Evolutionary conservation across 1,139 yeast genomes (phyloP).

Genomic region (Schwanniomyces etchellsii): DNA sequence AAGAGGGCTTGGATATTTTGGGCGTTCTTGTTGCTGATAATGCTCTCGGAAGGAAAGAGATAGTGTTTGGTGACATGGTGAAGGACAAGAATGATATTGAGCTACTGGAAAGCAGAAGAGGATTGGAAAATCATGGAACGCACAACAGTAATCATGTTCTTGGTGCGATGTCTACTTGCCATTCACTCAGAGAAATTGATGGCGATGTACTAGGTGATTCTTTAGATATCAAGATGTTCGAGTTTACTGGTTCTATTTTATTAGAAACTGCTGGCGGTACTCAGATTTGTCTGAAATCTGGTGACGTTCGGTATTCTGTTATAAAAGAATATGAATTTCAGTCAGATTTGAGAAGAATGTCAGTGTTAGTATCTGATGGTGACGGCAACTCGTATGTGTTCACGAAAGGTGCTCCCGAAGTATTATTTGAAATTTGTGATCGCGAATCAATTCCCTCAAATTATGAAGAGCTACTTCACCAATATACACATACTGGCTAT

Average conservation of each 20-base stretch:
- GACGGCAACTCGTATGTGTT: constrained; percentile 41
- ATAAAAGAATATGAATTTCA: constrained; percentile 78
- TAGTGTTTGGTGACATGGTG: constrained; percentile 43
- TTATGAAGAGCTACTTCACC: constrained; percentile 67
- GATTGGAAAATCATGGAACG: constrained; percentile 7
- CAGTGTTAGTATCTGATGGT: constrained; percentile 56
- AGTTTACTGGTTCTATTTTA: constrained; percentile 37
- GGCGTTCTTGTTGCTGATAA: constrained; percentile 70
- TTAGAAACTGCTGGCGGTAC: constrained; percentile 23
- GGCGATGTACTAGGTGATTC: constrained; percentile 89
- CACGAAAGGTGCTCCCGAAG: constrained; percentile 97
- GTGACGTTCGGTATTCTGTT: constrained; percentile 41
- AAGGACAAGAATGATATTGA: constrained; percentile 37
- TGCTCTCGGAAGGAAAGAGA: constrained; percentile 47
- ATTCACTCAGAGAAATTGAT: constrained; percentile 76
- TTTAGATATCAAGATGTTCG: constrained; percentile 87
- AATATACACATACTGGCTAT: constrained; percentile 88
- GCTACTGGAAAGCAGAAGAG: constrained; percentile 42
- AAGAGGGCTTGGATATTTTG: constrained; percentile 89
- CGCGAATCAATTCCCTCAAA: constrained; percentile 67
- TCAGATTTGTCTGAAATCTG: not conserved
- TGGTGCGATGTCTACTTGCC: constrained; percentile 75
- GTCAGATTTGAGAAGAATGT: constrained; percentile 84
- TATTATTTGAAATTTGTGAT: constrained; percentile 74
- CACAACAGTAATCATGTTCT: constrained; percentile 28